Base-by-base conservation (phyloP, 2,329 filamentous ascomycete species). In the Penicillium sclerotigenum region DNA sequence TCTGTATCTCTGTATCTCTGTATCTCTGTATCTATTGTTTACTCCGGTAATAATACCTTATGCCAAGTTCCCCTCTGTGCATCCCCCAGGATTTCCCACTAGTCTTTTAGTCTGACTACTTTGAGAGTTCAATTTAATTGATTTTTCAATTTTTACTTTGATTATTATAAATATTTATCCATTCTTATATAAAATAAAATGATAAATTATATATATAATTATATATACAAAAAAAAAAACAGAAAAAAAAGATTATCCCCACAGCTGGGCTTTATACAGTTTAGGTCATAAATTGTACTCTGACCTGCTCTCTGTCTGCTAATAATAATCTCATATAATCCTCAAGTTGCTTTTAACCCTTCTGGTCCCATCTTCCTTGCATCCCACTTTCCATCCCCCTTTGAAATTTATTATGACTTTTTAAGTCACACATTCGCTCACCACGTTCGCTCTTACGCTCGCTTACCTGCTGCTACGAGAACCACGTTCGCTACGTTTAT, bases 401-500 rank as follows among this genome's bases (percentile, higher is more conserved):
- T 57, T 52, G 56, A 58, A 58, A 52, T 41, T 31, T 65, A 66
- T 63, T 65, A 72, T 71, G 69, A 69, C 63, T 67, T 55, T 62
- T 62, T 71, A 65, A 65, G 60, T 60, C 62, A 43, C 62, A 66
- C 67, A 69, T 66, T 71, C 70, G 68, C 68, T 71, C 68, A 66
- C 61, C 65, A 70, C 72, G 66, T 67, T 73, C 71, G 70, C 70
- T 68, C 61, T 63, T 65, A 72, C 69, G 67, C 67, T 73, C 70
- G 70, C 70, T 48, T 72, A 70, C 60, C 62, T 65, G 63, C 70
- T 67, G 64, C 65, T 65, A 68, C 68, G 65, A 69, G 66, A 69
- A 69, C 63, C 65, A 74, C 72, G 66, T 69, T 74, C 72, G 72
- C 72, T 74, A 74, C 71, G 66, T 65, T 66, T 64, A 42, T 16